phyloP scores from a whole-genome alignment of 1,284 basidiomycete genomes.

The Takashimella tepidaria region DNA sequence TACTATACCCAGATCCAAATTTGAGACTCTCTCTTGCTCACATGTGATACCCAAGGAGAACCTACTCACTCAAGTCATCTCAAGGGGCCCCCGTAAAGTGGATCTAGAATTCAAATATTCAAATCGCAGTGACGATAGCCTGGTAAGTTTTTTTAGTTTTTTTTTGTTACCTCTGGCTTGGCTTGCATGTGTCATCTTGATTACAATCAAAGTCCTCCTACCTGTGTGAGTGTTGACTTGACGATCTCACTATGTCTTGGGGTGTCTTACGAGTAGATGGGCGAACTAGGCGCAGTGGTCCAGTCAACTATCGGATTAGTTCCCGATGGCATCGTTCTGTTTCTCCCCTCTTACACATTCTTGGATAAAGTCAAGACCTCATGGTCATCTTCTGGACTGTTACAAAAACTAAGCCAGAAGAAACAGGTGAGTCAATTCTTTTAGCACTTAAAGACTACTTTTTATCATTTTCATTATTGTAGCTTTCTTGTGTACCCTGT shows the following conservation, averaged over 20 bases:
- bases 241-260: too few species aligned
- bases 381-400: slow-evolving; percentile 62
- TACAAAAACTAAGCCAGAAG: slow-evolving; percentile 62
- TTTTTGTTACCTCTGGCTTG: too few species aligned
- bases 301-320: slow-evolving; percentile 72
- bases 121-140: slow-evolving; percentile 61
- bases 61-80: slow-evolving; percentile 71
- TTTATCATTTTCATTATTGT: too few species aligned
- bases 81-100: slow-evolving; percentile 68
- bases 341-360: slow-evolving; percentile 88
- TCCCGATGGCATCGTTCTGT: slow-evolving; percentile 85
- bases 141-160: slow-evolving; percentile 58
- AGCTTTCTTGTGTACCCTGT: too few species aligned
- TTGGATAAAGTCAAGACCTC: slow-evolving; percentile 61
- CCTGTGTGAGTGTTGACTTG: too few species aligned
- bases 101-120: slow-evolving; percentile 80
- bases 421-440: slow-evolving; percentile 56
- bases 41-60: slow-evolving; percentile 84
- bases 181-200: too few species aligned
- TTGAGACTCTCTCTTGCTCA: slow-evolving; percentile 80
- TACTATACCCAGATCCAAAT: slow-evolving; percentile 56
- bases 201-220: too few species aligned
- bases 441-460: too few species aligned
- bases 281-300: slow-evolving; percentile 78
- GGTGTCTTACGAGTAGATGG: slow-evolving; percentile 54